Evolutionary conservation across 1,284 basidiomycete species (phyloP).

Genomic region (Boletellus dicymbophilus): DNA sequence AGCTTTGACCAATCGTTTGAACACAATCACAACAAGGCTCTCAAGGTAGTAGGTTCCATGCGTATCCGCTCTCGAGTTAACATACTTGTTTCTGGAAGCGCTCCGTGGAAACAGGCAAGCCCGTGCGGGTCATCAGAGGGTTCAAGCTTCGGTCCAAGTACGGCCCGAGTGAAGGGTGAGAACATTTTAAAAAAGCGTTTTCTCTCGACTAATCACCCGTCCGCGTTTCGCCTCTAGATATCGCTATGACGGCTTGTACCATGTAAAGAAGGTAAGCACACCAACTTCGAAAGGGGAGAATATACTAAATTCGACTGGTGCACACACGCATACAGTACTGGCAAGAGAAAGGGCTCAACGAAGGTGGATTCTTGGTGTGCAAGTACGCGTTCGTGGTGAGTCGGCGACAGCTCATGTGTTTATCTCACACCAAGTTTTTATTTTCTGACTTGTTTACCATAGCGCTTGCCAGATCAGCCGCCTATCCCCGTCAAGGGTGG

Average conservation of each 20-base stretch:
- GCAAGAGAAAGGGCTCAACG: conserved; percentile 67
- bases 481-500: conserved; percentile 47
- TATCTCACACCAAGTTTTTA: no score
- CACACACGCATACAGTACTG: conserved; percentile 53
- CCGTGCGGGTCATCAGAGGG: conserved; percentile 81
- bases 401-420: no score
- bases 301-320: not conserved
- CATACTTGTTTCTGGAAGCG: conserved; percentile 41
- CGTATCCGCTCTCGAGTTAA: not conserved
- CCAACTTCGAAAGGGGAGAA: not conserved
- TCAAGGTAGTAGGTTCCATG: conserved; percentile 47
- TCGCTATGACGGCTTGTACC: conserved; percentile 84
- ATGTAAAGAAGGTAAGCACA: conserved; percentile 62
- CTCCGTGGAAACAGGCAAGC: conserved; percentile 72
- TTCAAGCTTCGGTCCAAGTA: conserved; percentile 72
- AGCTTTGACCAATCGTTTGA: conserved; percentile 79
- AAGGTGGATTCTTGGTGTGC: conserved; percentile 70
- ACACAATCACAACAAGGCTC: conserved; percentile 64
- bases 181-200: not conserved
- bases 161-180: conserved; percentile 72
- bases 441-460: not conserved
- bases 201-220: not conserved
- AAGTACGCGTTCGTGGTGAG: conserved; percentile 77
- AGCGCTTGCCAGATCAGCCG: conserved; percentile 66
- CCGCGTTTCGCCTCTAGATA: conserved; percentile 51